Evolutionary conservation across 2,329 filamentous ascomycete genomes (phyloP).

Genomic region (Colletotrichum limetticola): DNA sequence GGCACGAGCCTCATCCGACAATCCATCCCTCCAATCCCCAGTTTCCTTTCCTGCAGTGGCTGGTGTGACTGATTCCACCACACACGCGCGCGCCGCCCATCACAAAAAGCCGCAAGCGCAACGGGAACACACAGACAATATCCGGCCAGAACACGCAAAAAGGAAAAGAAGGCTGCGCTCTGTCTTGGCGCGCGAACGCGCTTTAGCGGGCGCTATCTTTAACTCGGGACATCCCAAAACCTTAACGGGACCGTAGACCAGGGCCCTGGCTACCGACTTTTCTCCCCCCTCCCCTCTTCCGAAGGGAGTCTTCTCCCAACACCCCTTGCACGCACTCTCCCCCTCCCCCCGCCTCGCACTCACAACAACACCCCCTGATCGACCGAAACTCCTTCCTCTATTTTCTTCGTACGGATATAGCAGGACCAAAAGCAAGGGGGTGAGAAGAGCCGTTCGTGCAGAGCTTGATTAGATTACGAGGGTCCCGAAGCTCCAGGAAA

Average conservation of each 20-base stretch:
- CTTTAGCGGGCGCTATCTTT: constrained; percentile 12
- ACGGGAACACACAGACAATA: not conserved
- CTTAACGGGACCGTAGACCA: constrained; percentile 29
- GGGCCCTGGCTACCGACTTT: constrained; percentile 13
- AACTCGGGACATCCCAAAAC: constrained; percentile 17
- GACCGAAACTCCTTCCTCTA: not conserved
- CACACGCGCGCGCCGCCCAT: not conserved
- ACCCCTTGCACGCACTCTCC: not conserved
- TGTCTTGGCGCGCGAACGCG: not conserved
- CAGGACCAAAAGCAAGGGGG: not conserved
- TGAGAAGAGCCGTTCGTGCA: not conserved
- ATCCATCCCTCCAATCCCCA: not conserved
- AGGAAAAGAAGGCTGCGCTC: not conserved
- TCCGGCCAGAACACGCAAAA: no score
- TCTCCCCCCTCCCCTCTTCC: not conserved
- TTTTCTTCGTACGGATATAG: not conserved
- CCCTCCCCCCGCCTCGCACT: no score
- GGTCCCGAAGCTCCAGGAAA: not conserved
- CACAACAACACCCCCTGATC: not conserved
- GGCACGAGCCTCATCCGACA: constrained; percentile 9
- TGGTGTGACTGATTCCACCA: not conserved
- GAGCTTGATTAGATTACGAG: not conserved
- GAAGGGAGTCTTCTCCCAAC: no score
- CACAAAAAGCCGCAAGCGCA: not conserved
- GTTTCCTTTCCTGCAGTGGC: not conserved